Evolutionary conservation across 768 basidiomycete species (phyloP), one percentile per base, ranked within the genome.

Genomic region (Mrakia frigida): DNA sequence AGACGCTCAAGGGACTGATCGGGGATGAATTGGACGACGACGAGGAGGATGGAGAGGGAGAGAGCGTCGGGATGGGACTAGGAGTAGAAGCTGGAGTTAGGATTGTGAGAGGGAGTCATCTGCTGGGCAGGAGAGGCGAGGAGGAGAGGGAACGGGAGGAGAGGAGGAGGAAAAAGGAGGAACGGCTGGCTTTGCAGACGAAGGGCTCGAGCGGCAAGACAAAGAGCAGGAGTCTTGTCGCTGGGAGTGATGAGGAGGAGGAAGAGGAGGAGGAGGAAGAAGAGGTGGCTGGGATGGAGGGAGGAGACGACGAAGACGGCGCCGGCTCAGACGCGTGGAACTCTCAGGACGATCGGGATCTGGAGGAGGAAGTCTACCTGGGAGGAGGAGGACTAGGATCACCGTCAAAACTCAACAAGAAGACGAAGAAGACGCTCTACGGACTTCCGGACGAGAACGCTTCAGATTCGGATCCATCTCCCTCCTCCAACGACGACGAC

Each of bases 391-490:
- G 35, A 72, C 41, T 39, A 4, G 46, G 41, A 25, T 70, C 61
- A 23, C 43, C 69, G 5, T 28, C 59, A 4, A 70, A 50, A 33
- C 35, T 31, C 18, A 74, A 61, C 53, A 56, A 37, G 9, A 14
- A 33, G 74, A 70, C 0, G 31, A 75, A 46, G 74, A 70, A 11
- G 56, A 75, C 41, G 53, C 71, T 72, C 37, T 72, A 72, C 39
- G 71, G 71, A 28, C 71, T 72, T 16, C 71, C 71, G 13, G 59
- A 72, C 52, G 52, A 72, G 35, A 31, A 56, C 33, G 53, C 71
- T 5, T 72, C 71, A 3, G 35, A 31, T 25, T 72, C 71, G 10
- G 37, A 68, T 21, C 21, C 63, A 39, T 39, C 39, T 18, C 37
- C 25, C 5, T 41, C 37, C 35, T 25, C 65, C 35, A 21, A 37